Evolutionary conservation across 768 basidiomycete species (phyloP).

Genomic region (Rhodotorula sphaerocarpa): DNA sequence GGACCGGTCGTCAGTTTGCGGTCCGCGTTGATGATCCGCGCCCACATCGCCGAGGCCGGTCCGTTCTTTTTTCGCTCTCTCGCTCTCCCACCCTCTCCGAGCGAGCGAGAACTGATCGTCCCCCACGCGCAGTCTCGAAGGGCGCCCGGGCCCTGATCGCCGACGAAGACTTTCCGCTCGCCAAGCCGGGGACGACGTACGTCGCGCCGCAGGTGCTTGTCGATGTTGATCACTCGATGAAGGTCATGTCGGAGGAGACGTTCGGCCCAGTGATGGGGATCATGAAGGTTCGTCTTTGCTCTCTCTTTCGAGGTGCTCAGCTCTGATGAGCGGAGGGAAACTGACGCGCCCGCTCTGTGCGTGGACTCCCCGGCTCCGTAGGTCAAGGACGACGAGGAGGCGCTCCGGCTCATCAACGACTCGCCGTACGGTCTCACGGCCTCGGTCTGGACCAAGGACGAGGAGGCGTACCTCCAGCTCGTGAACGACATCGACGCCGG

Average conservation of each 20-base stretch:
- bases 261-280: slow-evolving; percentile 83
- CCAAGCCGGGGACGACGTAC: slow-evolving; percentile 66
- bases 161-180: slow-evolving; percentile 57
- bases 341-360: neutral
- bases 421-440: slow-evolving; percentile 90
- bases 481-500: slow-evolving; percentile 71
- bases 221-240: slow-evolving; percentile 84
- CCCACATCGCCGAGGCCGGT: slow-evolving; percentile 80
- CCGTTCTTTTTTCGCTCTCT: slow-evolving; percentile 34
- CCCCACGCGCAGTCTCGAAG: slow-evolving; percentile 49
- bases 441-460: slow-evolving; percentile 78
- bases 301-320: slow-evolving; percentile 7
- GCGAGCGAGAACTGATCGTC: neutral
- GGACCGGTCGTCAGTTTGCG: slow-evolving; percentile 88
- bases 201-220: slow-evolving; percentile 86
- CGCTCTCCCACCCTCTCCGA: neutral
- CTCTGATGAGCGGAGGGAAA: neutral
- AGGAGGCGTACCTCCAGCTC: slow-evolving; percentile 59
- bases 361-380: slow-evolving; percentile 39
- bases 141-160: slow-evolving; percentile 73
- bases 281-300: slow-evolving; percentile 58
- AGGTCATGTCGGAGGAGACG: slow-evolving; percentile 68
- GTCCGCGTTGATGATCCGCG: slow-evolving; percentile 73
- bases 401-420: slow-evolving; percentile 87
- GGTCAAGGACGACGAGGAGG: slow-evolving; percentile 79